A percentile compares a stretch with the other conserved stretches of the same genome.
Conservation (phyloP, 2,329 filamentous ascomycete genomes). For the Delphinella strobiligena region DNA sequence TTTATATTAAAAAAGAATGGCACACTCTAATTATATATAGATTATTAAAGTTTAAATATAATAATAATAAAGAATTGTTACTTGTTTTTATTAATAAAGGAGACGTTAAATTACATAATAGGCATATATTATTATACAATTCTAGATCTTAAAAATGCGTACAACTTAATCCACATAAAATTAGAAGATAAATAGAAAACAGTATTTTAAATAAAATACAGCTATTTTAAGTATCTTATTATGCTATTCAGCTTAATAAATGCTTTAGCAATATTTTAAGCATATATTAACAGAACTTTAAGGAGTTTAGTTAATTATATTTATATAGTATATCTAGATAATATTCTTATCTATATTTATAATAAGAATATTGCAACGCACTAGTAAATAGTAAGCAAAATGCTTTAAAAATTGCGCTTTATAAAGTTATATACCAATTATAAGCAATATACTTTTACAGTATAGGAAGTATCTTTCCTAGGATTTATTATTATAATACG, state of each 20-base stretch:
- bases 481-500: slow-evolving; percentile 7
- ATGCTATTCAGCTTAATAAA: slow-evolving; percentile 18
- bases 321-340: slow-evolving; percentile 18
- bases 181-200: slow-evolving; percentile 14
- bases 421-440: slow-evolving; percentile 8
- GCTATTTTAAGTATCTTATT: slow-evolving; percentile 16
- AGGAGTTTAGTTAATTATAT: slow-evolving; percentile 8
- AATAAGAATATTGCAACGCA: too few relatives aligned
- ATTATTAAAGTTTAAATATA: slow-evolving; percentile 21
- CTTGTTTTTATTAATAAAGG: slow-evolving; percentile 15
- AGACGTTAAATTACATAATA: slow-evolving; percentile 14
- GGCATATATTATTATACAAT: slow-evolving; percentile 11
- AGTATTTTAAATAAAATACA: slow-evolving; percentile 13
- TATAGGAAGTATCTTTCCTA: slow-evolving; percentile 10
- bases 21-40: slow-evolving; percentile 15
- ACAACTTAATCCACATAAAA: slow-evolving; percentile 16
- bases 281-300: slow-evolving; percentile 16
- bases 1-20: slow-evolving; percentile 12
- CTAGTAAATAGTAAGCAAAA: too few relatives aligned
- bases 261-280: slow-evolving; percentile 15
- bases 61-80: slow-evolving; percentile 22
- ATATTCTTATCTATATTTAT: slow-evolving; percentile 21
- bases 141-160: slow-evolving; percentile 16
- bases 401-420: too few relatives aligned
- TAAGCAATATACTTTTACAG: slow-evolving; percentile 10